Evolutionary conservation across 2,329 filamentous ascomycete species (phyloP), one percentile per base, ranked within the genome.

Genomic region (Diplodia mutila): DNA sequence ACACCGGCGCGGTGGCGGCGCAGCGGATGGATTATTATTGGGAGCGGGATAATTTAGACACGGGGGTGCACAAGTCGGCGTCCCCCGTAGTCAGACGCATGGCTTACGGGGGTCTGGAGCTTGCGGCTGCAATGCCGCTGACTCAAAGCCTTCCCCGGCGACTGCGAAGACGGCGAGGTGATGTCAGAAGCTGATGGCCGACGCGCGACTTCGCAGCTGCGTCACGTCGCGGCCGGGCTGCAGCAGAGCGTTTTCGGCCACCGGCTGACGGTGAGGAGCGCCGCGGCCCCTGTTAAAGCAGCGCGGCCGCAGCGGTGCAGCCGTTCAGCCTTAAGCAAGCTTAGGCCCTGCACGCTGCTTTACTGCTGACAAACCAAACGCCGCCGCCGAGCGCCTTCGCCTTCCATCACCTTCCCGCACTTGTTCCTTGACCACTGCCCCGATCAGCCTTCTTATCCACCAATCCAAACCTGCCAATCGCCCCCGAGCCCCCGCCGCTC

Each of bases 341-440:
- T 37, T n/a, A 32, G n/a, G 16, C 51, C 34, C 34, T 48, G 29
- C 21, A 34, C 53, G 61, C 61, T 51, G 34, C 46, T 37, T 29
- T 54, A 39, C 54, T 65, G 42, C 42, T 65, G 23, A 25, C 29
- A 65, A 65, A 52, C 63, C 54, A 23, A 23, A 12, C 34, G 16
- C 63, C 37, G 51, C 46, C 21, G 34, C 53, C 34, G 64, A 57
- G 52, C 42, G 42, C 42, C 42, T 23, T 42, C 39, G 53, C 34
- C 65, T 67, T 67, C 65, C 42, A 67, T 42, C 25, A 59, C 53
- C 42, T 67, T 67, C 54, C 53, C 54, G 48, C 61, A 32, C 49
- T n/a, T 27, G 61, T 54, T 53, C 61, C 61, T 65, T 54, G 59
- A 65, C 14, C 48, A 18, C 46, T 21, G 59, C 59, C 27, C 59